phyloP scores from a whole-genome alignment of 805 yeast species.

The Lachancea lanzarotensis region DNA sequence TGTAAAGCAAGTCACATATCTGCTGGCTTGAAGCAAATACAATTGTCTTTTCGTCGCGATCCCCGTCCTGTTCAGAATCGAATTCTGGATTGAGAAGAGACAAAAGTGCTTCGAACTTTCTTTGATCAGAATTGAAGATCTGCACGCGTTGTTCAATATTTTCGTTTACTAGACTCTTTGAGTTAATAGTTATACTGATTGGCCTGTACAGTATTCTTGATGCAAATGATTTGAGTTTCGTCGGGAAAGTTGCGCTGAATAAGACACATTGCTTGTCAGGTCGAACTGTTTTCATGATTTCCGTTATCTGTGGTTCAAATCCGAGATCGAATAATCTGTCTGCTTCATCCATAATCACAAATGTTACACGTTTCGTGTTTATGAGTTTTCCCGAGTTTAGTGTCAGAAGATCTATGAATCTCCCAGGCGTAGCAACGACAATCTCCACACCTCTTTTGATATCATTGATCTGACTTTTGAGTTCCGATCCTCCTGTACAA shows the following conservation, averaged over 20 bases:
- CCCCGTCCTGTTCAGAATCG: slow-evolving; percentile 18
- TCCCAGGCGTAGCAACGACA: slow-evolving; percentile 90
- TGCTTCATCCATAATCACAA: slow-evolving; percentile 90
- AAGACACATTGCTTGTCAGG: slow-evolving; percentile 86
- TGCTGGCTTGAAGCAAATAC: slow-evolving; percentile 86
- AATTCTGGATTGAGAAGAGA: slow-evolving; percentile 44
- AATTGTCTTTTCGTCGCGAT: slow-evolving; percentile 46
- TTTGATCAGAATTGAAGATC: slow-evolving; percentile 45
- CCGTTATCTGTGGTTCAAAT: slow-evolving; percentile 89
- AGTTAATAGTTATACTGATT: slow-evolving; percentile 72
- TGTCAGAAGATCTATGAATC: slow-evolving; percentile 81
- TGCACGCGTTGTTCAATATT: slow-evolving; percentile 70
- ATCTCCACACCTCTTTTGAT: slow-evolving; percentile 73
- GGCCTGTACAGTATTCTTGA: slow-evolving; percentile 56
- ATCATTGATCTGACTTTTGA: slow-evolving; percentile 74
- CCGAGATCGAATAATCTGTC: slow-evolving; percentile 97
- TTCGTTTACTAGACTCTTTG: slow-evolving; percentile 70
- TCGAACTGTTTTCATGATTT: slow-evolving; percentile 66
- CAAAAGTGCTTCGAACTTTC: slow-evolving; percentile 51
- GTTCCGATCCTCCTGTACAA: slow-evolving; percentile 87
- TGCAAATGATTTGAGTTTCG: slow-evolving; percentile 70
- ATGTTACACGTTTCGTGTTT: slow-evolving; percentile 62
- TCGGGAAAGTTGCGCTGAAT: slow-evolving; percentile 92
- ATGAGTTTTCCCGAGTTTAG: slow-evolving; percentile 72
- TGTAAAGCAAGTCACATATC: slow-evolving; percentile 67